Conservation (phyloP, 2,329 filamentous ascomycete genomes). For the Cylindrodendrum hubeiense region DNA sequence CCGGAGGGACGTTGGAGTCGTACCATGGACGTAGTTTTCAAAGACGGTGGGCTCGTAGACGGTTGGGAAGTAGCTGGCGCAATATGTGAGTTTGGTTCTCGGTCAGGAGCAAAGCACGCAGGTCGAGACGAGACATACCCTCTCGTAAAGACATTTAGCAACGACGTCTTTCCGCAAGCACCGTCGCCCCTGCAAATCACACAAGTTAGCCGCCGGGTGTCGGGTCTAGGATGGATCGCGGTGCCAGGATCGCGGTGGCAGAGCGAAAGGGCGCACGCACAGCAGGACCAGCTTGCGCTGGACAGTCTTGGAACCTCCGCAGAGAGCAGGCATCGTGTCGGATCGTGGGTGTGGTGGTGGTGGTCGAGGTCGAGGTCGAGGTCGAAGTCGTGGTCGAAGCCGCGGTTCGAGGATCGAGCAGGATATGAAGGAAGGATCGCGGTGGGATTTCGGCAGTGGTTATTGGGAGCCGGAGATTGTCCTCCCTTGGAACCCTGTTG, state of each 20-base stretch:
- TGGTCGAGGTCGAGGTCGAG: constrained; percentile 20
- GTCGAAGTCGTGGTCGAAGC: constrained; percentile 1
- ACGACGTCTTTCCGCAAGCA: constrained; percentile 95
- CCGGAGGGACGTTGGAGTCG: constrained; percentile 39
- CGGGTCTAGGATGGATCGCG: constrained; percentile 1
- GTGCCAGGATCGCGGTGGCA: background rate
- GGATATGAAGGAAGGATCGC: constrained; percentile 10
- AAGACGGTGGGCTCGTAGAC: constrained; percentile 99
- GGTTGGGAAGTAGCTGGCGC: constrained; percentile 88
- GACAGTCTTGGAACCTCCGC: constrained; percentile 84
- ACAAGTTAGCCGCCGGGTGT: constrained; percentile 27
- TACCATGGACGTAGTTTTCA: constrained; percentile 99
- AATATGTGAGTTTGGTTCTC: constrained; percentile 29
- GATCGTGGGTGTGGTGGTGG: background rate
- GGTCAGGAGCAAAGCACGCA: background rate
- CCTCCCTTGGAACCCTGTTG: constrained; percentile 27
- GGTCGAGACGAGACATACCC: constrained; percentile 74
- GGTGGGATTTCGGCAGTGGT: background rate
- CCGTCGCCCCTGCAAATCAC: constrained; percentile 80
- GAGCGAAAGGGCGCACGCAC: constrained; percentile 57
- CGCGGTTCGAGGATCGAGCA: background rate
- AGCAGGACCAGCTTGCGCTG: constrained; percentile 97
- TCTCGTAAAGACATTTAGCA: constrained; percentile 98
- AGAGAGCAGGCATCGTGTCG: constrained; percentile 55
- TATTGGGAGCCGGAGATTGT: background rate